These are phyloP conservation scores for Hsuehochloa calcarea DNA, from an alignment of 176 grass and related monocot species.

Conservation along the genomic window DNA sequence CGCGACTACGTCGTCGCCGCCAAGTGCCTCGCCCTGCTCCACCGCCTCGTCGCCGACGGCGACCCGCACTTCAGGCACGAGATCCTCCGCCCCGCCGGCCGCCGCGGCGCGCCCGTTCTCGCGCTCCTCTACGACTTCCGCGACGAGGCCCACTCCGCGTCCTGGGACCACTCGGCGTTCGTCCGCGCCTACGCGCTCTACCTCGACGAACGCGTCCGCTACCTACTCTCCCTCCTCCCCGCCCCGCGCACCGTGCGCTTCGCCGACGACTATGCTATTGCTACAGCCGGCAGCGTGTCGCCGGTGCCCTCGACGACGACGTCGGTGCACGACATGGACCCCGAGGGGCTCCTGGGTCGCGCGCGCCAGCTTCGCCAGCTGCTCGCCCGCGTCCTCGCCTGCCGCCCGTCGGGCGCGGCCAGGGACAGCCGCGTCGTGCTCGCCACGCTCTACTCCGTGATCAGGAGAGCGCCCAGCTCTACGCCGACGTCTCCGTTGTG, in stretches of 20 bases:
- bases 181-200: slow-evolving; percentile 72
- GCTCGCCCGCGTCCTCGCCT: slow-evolving; percentile 56
- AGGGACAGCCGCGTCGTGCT: slow-evolving; percentile 54
- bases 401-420: slow-evolving; percentile 59
- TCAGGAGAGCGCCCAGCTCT: slow-evolving; percentile 61
- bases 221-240: slow-evolving; percentile 41
- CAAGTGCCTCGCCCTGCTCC: slow-evolving; percentile 65
- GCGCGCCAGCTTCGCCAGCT: slow-evolving; percentile 58
- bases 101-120: slow-evolving; percentile 45
- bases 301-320: background rate
- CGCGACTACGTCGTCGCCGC: slow-evolving; percentile 79
- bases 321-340: slow-evolving; percentile 51
- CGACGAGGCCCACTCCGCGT: slow-evolving; percentile 78
- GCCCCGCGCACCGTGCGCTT: slow-evolving; percentile 27
- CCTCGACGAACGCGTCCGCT: slow-evolving; percentile 64
- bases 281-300: background rate
- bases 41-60: slow-evolving; percentile 60
- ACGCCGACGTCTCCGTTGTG: slow-evolving; percentile 45
- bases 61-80: slow-evolving; percentile 56
- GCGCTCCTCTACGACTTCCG: slow-evolving; percentile 63
- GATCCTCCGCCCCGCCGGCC: slow-evolving; percentile 33
- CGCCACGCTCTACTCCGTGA: slow-evolving; percentile 22
- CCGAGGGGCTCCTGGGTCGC: slow-evolving; percentile 46
- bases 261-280: background rate
- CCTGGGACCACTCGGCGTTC: slow-evolving; percentile 79